Conservation (phyloP, 2,329 filamentous ascomycete genomes). For the Drechslerella dactyloides region DNA sequence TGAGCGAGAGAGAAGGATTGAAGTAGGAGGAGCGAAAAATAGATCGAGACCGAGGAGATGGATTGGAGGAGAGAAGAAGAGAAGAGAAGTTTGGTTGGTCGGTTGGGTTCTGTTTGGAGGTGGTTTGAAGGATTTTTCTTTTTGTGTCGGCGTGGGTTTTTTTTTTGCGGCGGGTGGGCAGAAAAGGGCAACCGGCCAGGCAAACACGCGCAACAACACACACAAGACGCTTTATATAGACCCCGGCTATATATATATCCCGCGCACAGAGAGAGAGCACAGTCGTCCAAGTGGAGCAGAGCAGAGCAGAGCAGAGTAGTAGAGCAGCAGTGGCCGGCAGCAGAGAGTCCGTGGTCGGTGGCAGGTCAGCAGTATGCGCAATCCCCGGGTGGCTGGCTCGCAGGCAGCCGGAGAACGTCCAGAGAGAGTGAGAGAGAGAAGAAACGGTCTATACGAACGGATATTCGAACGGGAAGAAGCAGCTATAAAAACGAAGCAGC, state of each 20-base stretch:
- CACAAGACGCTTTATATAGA: not conserved
- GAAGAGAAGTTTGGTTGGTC: conserved; percentile 2
- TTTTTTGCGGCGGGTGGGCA: not conserved
- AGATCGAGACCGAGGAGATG: conserved; percentile 15
- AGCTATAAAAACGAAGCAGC: no score
- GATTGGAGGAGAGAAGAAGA: conserved; percentile 6
- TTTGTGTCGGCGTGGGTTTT: not conserved
- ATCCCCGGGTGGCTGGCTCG: not conserved
- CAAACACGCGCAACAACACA: conserved; percentile 1
- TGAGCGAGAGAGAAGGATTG: conserved; percentile 18
- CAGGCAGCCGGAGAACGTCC: not conserved
- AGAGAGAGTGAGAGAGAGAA: conserved; percentile 1
- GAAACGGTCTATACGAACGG: not conserved
- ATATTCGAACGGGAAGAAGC: conserved; percentile 9
- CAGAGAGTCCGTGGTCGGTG: conserved; percentile 9
- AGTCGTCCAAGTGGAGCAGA: not conserved
- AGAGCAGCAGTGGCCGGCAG: conserved; percentile 8
- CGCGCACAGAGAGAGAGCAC: not conserved
- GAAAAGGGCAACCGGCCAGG: not conserved
- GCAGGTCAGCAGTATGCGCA: conserved; percentile 16
- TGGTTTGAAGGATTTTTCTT: conserved; percentile 4
- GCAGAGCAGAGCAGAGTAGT: conserved; percentile 3
- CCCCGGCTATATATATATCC: not conserved
- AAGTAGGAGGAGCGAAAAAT: conserved; percentile 37
- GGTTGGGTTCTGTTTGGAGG: not conserved